Evolutionary conservation across 2,329 filamentous ascomycete genomes (phyloP), one percentile per base, ranked within the genome.

Genomic region (Teratosphaeria pseudoeucalypti): DNA sequence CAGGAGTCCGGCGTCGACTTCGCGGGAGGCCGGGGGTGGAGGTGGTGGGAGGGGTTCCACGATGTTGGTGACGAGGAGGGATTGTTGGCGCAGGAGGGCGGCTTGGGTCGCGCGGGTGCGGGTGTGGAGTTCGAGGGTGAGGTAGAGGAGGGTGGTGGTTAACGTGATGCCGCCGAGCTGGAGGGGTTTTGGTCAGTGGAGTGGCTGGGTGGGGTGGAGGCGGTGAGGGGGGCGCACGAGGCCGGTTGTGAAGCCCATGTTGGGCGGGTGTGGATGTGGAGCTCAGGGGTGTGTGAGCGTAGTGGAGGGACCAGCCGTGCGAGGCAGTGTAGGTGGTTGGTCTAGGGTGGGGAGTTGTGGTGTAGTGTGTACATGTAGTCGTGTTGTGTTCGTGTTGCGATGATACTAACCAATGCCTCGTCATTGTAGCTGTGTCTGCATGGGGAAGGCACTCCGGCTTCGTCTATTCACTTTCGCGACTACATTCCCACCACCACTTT

Each of bases 161-260:
- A 81, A 74, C 61, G 78, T 80, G 62, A 80, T 71, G 70, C 78
- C 78, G 67, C 77, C 76, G 61, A 81, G 72, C 78, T 80, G 64
- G 37, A 12, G 34, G 55, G 57, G 52, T 39, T 34, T 23, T 49
- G 2, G 27, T n/a, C 16, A 23, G 53, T 9, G 52, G 19, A 32
- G 16, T 37, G 56, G 12, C 54, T 56, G 23, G 32, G 55, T n/a
- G 12, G 39, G 26, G 27, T 6, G 14, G 16, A 6, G 23, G 23
- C 23, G 23, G 27, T 26, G 34, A 16, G n/a, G 34, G 6, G 26
- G 27, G 68, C 72, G 54, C 73, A 80, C 78, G 65, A 80, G 77
- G 72, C 78, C 78, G 19, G 77, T 78, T 61, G 76, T 78, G 73
- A 81, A 79, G 69, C 78, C 78, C 78, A 81, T 81, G 58, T 58